These are phyloP conservation scores for Spirogloea muscicola DNA, from an alignment of 139 green algal species.

Conservation along the genomic window DNA sequence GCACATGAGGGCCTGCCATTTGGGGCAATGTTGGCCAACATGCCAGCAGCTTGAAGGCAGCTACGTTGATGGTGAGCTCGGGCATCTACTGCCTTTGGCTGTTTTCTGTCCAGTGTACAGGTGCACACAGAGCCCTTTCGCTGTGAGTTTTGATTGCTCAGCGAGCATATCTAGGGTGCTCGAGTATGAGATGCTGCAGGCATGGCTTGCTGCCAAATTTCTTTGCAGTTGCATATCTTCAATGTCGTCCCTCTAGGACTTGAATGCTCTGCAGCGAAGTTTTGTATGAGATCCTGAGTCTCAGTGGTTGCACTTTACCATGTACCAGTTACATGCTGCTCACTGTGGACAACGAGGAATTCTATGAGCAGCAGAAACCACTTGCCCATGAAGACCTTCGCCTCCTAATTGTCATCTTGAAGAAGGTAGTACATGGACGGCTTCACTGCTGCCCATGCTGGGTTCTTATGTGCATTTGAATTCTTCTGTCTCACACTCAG, in stretches of 20 bases:
- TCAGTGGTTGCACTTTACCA: neutral
- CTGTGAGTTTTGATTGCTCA: neutral
- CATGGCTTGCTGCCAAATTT: neutral
- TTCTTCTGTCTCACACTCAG: neutral
- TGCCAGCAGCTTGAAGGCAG: no score
- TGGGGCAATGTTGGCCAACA: no score
- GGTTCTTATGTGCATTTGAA: neutral
- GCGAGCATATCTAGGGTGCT: neutral
- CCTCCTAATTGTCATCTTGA: slow-evolving; percentile 7
- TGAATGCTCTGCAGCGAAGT: neutral
- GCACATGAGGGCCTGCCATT: no score
- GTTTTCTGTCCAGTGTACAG: slow-evolving; percentile 31
- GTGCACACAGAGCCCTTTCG: neutral
- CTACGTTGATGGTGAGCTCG: no score
- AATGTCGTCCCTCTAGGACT: no score
- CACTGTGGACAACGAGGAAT: slow-evolving; percentile 25
- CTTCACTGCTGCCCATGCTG: neutral
- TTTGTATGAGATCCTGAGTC: neutral
- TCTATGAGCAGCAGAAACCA: slow-evolving; percentile 6
- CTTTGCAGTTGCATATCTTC: neutral
- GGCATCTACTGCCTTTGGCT: slow-evolving; percentile 17
- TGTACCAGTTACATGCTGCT: slow-evolving; percentile 23
- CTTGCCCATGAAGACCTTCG: slow-evolving; percentile 1
- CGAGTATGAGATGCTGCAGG: neutral
- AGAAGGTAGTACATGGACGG: neutral